A percentile compares a stretch with the other conserved stretches of the same genome.
Evolutionary conservation across 2,329 filamentous ascomycete genomes (phyloP).

Genomic region (Venturia carpophila): DNA sequence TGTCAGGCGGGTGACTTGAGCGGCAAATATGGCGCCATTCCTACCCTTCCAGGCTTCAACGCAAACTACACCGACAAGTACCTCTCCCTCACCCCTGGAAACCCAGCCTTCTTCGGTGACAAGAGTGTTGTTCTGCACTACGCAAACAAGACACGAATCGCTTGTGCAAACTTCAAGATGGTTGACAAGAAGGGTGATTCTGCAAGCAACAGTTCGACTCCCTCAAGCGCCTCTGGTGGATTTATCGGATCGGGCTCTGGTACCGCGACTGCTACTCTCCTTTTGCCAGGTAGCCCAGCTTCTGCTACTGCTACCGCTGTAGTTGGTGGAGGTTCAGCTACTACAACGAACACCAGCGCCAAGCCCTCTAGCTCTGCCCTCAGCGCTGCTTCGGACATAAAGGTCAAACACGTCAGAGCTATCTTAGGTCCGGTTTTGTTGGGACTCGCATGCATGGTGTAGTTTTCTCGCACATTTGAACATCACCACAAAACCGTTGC

Average conservation of each 20-base stretch:
- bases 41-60: constrained; percentile 15
- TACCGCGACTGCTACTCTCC: not conserved
- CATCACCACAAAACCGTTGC: not conserved
- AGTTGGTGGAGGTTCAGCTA: not conserved
- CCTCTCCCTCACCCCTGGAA: constrained; percentile 36
- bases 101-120: constrained; percentile 46
- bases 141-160: constrained; percentile 45
- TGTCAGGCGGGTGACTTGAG: constrained; percentile 41
- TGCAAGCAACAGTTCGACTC: not conserved
- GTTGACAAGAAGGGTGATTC: constrained; percentile 18
- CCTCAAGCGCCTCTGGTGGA: not conserved
- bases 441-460: constrained; percentile 9
- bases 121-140: constrained; percentile 48
- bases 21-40: constrained; percentile 37
- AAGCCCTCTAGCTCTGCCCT: not conserved
- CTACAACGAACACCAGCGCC: not conserved
- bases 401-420: not conserved
- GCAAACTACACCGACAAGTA: constrained; percentile 27
- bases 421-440: constrained; percentile 10
- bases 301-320: not conserved
- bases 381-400: constrained; percentile 1
- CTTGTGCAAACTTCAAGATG: constrained; percentile 47
- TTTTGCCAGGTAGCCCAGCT: not conserved
- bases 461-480: not conserved
- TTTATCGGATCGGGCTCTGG: not conserved